These are phyloP conservation scores for Prunus salicina DNA, from an alignment of 306 rosid species.

Conservation along the genomic window DNA sequence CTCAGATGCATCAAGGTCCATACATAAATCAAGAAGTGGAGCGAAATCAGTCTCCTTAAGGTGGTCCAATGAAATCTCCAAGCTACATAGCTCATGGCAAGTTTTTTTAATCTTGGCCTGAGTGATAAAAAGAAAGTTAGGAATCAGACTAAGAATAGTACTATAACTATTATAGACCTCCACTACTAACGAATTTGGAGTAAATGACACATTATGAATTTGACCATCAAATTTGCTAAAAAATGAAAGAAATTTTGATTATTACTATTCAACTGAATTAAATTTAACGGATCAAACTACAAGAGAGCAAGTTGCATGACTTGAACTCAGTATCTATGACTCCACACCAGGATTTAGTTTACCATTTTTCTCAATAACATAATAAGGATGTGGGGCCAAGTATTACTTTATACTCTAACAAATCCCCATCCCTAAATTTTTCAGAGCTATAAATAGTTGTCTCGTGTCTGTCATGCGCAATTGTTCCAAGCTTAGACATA, in stretches of 20 bases:
- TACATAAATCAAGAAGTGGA: conserved; percentile 63
- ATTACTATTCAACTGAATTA: background rate
- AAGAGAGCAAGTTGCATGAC: background rate
- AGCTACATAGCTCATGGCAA: conserved; percentile 43
- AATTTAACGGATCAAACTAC: background rate
- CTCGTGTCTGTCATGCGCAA: too few species aligned
- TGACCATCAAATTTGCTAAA: background rate
- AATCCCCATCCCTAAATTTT: background rate
- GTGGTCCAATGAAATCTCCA: conserved; percentile 59
- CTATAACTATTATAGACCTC: background rate
- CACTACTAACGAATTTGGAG: background rate
- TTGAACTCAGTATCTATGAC: background rate
- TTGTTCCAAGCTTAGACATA: too few species aligned
- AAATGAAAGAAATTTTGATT: background rate
- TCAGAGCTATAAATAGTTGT: too few species aligned
- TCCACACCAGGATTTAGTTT: background rate
- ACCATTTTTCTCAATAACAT: too few species aligned
- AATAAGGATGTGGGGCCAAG: too few species aligned
- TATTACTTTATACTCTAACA: background rate
- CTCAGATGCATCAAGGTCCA: conserved; percentile 51
- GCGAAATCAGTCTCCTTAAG: conserved; percentile 63
- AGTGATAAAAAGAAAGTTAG: conserved; percentile 7
- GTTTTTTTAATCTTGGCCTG: conserved; percentile 63
- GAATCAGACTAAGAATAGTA: conserved; percentile 14
- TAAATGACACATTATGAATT: background rate